Conservation (phyloP, 495 filamentous ascomycete species). For the Xylaria venustula region DNA sequence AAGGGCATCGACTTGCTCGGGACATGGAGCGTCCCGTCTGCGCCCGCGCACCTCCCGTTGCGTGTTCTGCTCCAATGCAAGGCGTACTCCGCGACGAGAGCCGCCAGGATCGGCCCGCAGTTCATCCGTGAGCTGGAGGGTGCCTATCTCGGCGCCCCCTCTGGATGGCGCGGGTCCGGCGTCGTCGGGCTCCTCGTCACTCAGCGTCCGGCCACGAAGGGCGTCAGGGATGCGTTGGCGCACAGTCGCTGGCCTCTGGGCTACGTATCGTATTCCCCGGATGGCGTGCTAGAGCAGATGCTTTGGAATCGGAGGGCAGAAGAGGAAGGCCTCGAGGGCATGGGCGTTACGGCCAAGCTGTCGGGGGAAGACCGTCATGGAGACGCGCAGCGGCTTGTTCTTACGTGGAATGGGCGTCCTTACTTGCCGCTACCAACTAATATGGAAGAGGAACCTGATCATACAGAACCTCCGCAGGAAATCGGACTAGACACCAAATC, state of each 20-base stretch:
- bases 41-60: conserved; percentile 40
- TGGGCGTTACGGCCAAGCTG: conserved; percentile 62
- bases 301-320: conserved; percentile 69
- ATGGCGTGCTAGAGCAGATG: conserved; percentile 58
- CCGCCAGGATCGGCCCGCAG: conserved; percentile 57
- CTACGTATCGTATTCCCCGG: conserved; percentile 49
- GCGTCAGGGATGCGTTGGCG: conserved; percentile 64
- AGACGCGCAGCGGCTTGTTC: conserved; percentile 34
- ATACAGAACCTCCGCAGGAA: background rate
- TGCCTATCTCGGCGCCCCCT: conserved; percentile 66
- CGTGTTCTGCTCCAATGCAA: conserved; percentile 84
- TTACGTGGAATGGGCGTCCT: conserved; percentile 60
- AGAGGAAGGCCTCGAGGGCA: conserved; percentile 59
- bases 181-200: conserved; percentile 64
- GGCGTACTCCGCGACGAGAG: conserved; percentile 36
- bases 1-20: conserved; percentile 83
- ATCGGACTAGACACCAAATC: background rate
- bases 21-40: conserved; percentile 65
- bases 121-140: conserved; percentile 85
- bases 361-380: conserved; percentile 20
- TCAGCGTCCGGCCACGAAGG: conserved; percentile 47
- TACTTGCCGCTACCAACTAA: background rate
- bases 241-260: conserved; percentile 65
- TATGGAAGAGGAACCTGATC: background rate
- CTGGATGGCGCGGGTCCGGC: conserved; percentile 59